Conservation (phyloP, 2,329 filamentous ascomycete species). For the Colletotrichum destructivum region DNA sequence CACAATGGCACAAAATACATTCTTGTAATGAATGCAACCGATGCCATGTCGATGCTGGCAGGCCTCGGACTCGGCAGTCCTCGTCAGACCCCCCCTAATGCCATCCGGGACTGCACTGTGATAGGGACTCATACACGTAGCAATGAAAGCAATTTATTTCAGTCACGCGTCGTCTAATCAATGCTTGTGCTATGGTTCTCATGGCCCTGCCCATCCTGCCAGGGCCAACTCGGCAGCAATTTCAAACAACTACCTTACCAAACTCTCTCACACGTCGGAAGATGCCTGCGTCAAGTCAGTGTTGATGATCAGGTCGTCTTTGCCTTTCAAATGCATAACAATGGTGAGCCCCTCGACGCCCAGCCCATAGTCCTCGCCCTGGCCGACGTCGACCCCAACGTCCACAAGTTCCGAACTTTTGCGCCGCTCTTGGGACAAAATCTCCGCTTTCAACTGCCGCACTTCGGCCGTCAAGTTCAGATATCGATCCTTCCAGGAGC, state of each 20-base stretch:
- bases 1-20: not conserved
- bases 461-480: constrained; percentile 58
- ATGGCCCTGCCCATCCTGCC: constrained; percentile 22
- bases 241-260: not conserved
- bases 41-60: not conserved
- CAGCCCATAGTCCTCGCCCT: constrained; percentile 53
- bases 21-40: not conserved
- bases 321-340: constrained; percentile 64
- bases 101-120: not conserved
- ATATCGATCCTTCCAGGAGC: constrained; percentile 60
- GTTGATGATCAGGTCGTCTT: constrained; percentile 67
- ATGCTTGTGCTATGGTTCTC: constrained; percentile 36
- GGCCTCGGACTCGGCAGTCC: not conserved
- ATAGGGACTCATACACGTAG: not conserved
- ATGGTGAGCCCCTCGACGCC: constrained; percentile 66
- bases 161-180: constrained; percentile 20
- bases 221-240: not conserved
- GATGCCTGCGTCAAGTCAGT: constrained; percentile 56
- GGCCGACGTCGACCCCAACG: constrained; percentile 43
- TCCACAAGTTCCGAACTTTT: constrained; percentile 39
- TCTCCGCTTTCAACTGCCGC: constrained; percentile 58
- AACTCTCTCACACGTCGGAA: constrained; percentile 9
- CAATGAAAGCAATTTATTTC: constrained; percentile 3
- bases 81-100: not conserved
- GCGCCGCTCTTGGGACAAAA: constrained; percentile 47